Conservation (phyloP, 169 alveolate genomes). For the Hammondia hammondi region DNA sequence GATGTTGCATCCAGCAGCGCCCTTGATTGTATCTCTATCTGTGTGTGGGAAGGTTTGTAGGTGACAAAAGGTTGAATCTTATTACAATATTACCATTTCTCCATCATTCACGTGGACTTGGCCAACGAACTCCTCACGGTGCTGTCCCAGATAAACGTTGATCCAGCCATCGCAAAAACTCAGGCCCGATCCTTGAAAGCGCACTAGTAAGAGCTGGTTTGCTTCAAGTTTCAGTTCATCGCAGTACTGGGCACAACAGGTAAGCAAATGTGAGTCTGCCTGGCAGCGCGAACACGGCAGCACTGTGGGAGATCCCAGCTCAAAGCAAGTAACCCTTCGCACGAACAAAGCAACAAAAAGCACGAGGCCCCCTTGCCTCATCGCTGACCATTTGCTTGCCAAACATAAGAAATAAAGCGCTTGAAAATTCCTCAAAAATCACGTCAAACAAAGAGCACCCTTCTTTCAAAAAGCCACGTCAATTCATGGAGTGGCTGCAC, state of each 20-base stretch:
- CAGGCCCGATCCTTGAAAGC: not conserved
- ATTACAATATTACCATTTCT: not conserved
- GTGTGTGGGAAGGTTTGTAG: not conserved
- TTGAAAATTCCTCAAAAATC: too few species aligned
- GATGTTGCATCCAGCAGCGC: not conserved
- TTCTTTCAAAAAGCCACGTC: not conserved
- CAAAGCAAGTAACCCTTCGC: not conserved
- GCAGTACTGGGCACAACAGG: slow-evolving; percentile 16
- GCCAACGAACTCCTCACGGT: slow-evolving; percentile 6
- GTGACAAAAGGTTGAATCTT: not conserved
- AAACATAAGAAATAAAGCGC: too few species aligned
- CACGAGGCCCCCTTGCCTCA: not conserved
- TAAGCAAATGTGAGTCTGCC: not conserved
- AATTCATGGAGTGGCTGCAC: not conserved
- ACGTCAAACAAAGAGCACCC: not conserved
- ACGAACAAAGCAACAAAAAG: not conserved
- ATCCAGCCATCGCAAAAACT: not conserved
- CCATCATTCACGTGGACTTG: not conserved
- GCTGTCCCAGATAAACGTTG: not conserved
- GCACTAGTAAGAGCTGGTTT: not conserved
- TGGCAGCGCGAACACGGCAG: slow-evolving; percentile 3
- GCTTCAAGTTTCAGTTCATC: not conserved
- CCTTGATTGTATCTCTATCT: not conserved
- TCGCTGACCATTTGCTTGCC: not conserved
- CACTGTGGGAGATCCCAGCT: not conserved